Percentiles rank a stretch among this genome's conserved stretches.
Evolutionary conservation across 2,329 filamentous ascomycete genomes (phyloP).

Genomic region (Cyclaneusma minus): DNA sequence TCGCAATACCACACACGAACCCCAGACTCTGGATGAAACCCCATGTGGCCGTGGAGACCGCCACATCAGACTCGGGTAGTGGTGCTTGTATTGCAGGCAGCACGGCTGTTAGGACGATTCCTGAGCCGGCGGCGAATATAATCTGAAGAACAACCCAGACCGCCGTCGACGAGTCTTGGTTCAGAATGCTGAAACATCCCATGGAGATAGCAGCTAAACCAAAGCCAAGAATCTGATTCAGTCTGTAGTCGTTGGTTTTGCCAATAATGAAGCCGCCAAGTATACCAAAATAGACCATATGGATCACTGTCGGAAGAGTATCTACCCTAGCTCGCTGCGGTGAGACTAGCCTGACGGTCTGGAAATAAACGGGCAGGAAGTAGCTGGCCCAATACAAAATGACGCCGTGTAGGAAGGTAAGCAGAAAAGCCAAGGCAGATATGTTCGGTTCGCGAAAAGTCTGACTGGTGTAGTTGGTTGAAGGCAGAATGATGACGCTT

Average conservation of each 20-base stretch:
- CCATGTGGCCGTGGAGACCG: slow-evolving; percentile 3
- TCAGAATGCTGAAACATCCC: slow-evolving; percentile 25
- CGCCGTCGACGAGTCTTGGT: slow-evolving; percentile 19
- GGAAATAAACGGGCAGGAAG: slow-evolving; percentile 3
- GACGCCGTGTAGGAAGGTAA: slow-evolving; percentile 3
- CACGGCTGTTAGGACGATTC: slow-evolving; percentile 2
- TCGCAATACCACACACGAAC: slow-evolving; percentile 4
- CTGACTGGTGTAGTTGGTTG: slow-evolving; percentile 4
- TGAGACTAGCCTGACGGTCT: no score
- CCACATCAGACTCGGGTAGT: slow-evolving; percentile 5
- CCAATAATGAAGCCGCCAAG: no score
- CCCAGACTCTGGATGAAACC: slow-evolving; percentile 6
- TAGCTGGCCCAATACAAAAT: slow-evolving; percentile 3
- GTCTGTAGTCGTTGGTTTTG: no score
- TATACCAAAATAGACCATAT: no score
- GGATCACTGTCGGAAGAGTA: no score
- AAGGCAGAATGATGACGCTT: slow-evolving; percentile 3
- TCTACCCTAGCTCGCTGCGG: no score
- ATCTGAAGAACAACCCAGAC: slow-evolving; percentile 28
- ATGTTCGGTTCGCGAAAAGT: slow-evolving; percentile 4
- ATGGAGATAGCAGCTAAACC: no score
- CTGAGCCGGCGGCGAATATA: slow-evolving; percentile 14
- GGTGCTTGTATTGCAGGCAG: slow-evolving; percentile 6
- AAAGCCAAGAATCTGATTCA: slow-evolving; percentile 1
- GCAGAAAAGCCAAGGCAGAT: slow-evolving; percentile 1